A percentile compares a stretch with the other conserved stretches of the same genome.
phyloP scores from a whole-genome alignment of 1,284 basidiomycete genomes.

The Austroboletus novae-zelandiae region DNA sequence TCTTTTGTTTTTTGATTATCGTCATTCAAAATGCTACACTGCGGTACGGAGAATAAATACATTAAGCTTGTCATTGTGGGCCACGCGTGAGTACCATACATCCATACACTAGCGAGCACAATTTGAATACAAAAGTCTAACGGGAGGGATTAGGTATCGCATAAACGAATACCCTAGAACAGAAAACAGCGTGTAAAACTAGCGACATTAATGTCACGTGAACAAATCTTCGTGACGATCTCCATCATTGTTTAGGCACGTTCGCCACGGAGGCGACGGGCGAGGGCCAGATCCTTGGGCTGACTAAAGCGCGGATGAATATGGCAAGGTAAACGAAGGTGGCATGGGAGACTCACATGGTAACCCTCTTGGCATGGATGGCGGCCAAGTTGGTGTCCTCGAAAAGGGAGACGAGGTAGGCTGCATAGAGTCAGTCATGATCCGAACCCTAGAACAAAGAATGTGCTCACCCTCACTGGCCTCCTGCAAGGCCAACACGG shows the following conservation, averaged over 20 bases:
- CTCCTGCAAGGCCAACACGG: slow-evolving; percentile 67
- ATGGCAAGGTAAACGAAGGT: background rate
- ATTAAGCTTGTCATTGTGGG: too few species aligned
- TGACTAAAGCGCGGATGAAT: slow-evolving; percentile 23
- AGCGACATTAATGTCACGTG: too few species aligned
- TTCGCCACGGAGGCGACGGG: slow-evolving; percentile 38
- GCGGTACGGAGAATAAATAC: background rate
- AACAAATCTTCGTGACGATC: background rate
- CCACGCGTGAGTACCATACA: background rate
- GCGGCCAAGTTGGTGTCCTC: slow-evolving; percentile 60
- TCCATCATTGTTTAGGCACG: slow-evolving; percentile 10
- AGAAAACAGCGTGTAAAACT: too few species aligned
- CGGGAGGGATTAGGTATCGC: background rate
- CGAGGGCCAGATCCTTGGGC: slow-evolving; percentile 55
- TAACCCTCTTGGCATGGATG: slow-evolving; percentile 67
- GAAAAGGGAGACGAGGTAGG: slow-evolving; percentile 70
- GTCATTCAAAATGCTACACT: background rate
- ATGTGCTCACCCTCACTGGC: slow-evolving; percentile 50
- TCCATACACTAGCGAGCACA: background rate
- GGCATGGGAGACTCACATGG: slow-evolving; percentile 32
- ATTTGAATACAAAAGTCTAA: too few species aligned
- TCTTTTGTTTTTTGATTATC: background rate
- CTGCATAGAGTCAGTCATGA: slow-evolving; percentile 13
- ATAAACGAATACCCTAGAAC: background rate
- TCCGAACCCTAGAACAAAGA: background rate